Conservation (phyloP, 352 stramenopile genomes). For the Phytophthora sojae region DNA sequence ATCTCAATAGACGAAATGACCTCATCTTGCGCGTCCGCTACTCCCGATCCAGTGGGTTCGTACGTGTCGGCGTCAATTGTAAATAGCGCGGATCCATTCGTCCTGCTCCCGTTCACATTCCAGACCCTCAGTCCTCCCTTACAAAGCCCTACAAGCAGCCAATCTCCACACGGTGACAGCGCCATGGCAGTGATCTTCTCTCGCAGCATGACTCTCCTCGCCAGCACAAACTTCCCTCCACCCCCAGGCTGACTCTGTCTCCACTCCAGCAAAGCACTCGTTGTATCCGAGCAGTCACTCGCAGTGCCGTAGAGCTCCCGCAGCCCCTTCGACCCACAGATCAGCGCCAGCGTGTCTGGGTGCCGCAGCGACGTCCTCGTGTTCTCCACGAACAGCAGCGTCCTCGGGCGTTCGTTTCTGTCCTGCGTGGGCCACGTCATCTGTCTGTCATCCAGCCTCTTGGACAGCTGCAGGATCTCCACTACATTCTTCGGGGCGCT, state of each 20-base stretch:
- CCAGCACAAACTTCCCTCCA: constrained; percentile 22
- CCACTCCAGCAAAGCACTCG: constrained; percentile 34
- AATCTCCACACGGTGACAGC: constrained; percentile 48
- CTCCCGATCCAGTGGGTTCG: constrained; percentile 14
- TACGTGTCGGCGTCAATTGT: constrained; percentile 31
- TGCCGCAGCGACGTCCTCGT: constrained; percentile 41
- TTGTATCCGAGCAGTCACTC: neutral
- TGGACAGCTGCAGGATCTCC: constrained; percentile 60
- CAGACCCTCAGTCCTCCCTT: constrained; percentile 63
- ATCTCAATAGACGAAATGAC: constrained; percentile 28
- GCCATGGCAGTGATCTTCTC: constrained; percentile 47
- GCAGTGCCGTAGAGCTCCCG: constrained; percentile 49
- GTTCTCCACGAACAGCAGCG: constrained; percentile 68
- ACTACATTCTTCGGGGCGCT: constrained; percentile 51
- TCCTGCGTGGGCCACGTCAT: neutral
- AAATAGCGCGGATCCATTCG: constrained; percentile 23
- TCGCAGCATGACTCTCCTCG: constrained; percentile 39
- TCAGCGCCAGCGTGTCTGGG: constrained; percentile 41
- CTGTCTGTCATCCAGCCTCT: constrained; percentile 36
- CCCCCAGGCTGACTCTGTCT: constrained; percentile 16
- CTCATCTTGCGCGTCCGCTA: constrained; percentile 5
- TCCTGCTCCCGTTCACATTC: constrained; percentile 43
- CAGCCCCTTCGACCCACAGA: constrained; percentile 42
- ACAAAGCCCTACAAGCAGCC: constrained; percentile 59
- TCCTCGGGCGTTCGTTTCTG: constrained; percentile 8